These are phyloP conservation scores for Fonsecaea erecta DNA, from an alignment of 2,329 filamentous ascomycete genomes.

Conservation along the genomic window DNA sequence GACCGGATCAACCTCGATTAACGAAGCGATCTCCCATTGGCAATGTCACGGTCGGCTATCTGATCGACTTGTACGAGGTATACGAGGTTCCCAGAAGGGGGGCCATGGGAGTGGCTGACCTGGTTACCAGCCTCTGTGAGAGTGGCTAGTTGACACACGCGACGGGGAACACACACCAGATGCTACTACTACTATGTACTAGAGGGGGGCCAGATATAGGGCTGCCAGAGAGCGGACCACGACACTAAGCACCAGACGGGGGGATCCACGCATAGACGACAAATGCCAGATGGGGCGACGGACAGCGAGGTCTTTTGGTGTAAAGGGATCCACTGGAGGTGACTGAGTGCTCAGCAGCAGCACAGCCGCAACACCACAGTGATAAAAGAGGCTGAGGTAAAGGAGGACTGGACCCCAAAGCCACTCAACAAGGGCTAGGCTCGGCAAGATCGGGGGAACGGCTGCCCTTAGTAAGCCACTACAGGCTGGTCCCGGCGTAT, in stretches of 20 bases:
- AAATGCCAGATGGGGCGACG: constrained; percentile 12
- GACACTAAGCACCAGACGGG: too few species aligned
- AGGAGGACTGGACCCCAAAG: background rate
- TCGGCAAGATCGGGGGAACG: constrained; percentile 13
- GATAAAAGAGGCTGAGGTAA: constrained; percentile 24
- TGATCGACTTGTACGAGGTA: constrained; percentile 15
- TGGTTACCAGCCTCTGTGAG: constrained; percentile 19
- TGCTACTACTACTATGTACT: too few species aligned
- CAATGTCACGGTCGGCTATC: constrained; percentile 29
- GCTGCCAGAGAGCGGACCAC: background rate
- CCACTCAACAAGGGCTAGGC: constrained; percentile 23
- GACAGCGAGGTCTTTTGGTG: constrained; percentile 4
- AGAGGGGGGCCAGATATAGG: constrained; percentile 17
- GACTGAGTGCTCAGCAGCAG: too few species aligned
- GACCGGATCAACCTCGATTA: constrained; percentile 24
- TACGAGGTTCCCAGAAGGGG: background rate
- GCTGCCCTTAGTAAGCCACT: constrained; percentile 24
- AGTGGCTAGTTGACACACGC: constrained; percentile 2
- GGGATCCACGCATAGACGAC: background rate
- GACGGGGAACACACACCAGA: background rate
- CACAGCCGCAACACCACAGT: constrained; percentile 25
- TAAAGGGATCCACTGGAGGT: background rate
- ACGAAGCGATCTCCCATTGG: constrained; percentile 13
- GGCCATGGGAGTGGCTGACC: constrained; percentile 16
- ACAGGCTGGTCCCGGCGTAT: too few species aligned